Evolutionary conservation across 495 filamentous ascomycete genomes (phyloP), one percentile per base, ranked within the genome.

Genomic region (Venustampulla echinocandica): DNA sequence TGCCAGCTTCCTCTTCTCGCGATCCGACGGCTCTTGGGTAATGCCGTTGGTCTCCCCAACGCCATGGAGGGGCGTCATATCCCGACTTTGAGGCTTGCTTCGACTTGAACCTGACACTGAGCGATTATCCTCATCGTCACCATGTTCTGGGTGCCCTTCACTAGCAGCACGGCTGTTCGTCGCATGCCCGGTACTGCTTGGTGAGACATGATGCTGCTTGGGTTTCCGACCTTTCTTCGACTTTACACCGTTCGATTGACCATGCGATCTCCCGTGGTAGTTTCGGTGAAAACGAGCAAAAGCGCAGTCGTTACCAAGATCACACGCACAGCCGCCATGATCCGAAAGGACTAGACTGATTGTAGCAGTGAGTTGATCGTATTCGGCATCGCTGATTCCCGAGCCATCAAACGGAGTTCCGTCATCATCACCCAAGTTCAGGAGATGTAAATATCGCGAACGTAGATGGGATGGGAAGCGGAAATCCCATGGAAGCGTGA

Each of bases 261-360:
- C 30, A 18, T 72, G 64, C 3, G 66, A 48, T 42, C 73, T 77
- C 11, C 69, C 55, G 44, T 73, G 61, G 50, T 78, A 75, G 22
- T 78, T 80, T 46, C 79, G 76, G 65, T 87, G 84, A 34, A 90
- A 81, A n/a, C 75, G 79, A 20, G 76, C 74, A 57, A 94, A 76
- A 5, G 79, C 69, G 56, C 88, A 94, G 21, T 79, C 71, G 10
- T 67, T 56, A 0, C 75, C 69, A 2, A 75, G 62, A 43, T 80
- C 71, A 62, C 90, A 96, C 3, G 89, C 88, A 65, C 90, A 96
- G 7, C 85, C 87, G 21, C 90, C 90, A 60, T 89, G 85, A 57
- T 92, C 84, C 4, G 85, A 80, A 1, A 95, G 77, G 6, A 92
- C 78, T 36, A 74, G 76, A 47, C 80, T 76, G n/a, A 90, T 75